Percentiles rank a stretch among this genome's conserved stretches.
Conservation (phyloP, 2,329 filamentous ascomycete species). For the Fusarium virguliforme region DNA sequence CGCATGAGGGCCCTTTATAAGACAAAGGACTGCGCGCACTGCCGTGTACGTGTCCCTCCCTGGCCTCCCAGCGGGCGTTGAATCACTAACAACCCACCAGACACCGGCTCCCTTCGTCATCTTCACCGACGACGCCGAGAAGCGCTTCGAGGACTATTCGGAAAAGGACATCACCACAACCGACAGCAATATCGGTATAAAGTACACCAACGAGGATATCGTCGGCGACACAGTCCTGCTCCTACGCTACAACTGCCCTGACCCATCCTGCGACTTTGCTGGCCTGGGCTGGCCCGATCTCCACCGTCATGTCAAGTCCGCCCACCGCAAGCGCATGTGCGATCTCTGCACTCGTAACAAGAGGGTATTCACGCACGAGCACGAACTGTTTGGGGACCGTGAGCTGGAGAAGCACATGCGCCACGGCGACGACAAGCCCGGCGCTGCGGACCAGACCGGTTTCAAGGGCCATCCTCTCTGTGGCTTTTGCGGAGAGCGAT, state of each 20-base stretch:
- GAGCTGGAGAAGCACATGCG: conserved; percentile 91
- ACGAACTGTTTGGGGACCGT: conserved; percentile 87
- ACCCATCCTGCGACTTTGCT: conserved; percentile 83
- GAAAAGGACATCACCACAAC: conserved; percentile 80
- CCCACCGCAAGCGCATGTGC: conserved; percentile 91
- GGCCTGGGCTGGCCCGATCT: conserved; percentile 76
- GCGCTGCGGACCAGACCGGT: conserved; percentile 91
- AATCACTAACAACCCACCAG: conserved; percentile 55
- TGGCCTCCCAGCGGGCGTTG: neutral
- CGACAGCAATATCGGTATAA: conserved; percentile 91
- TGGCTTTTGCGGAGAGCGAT: conserved; percentile 90
- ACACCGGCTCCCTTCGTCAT: conserved; percentile 86
- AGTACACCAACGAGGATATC: conserved; percentile 90
- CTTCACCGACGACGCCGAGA: conserved; percentile 88
- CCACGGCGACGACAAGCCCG: conserved; percentile 90
- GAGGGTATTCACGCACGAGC: conserved; percentile 98
- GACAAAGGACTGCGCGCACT: conserved; percentile 96
- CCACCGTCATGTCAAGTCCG: conserved; percentile 83
- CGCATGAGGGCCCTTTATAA: conserved; percentile 95
- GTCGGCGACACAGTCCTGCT: conserved; percentile 91
- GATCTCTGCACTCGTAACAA: conserved; percentile 94
- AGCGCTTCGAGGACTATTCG: conserved; percentile 88
- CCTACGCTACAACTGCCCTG: conserved; percentile 95
- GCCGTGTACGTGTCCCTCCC: conserved; percentile 74
- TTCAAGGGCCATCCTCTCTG: conserved; percentile 97